Percentiles rank a stretch among this genome's conserved stretches.
These are phyloP conservation scores for Ophiostoma tasmaniense DNA, from an alignment of 2,329 filamentous ascomycete species.

Conservation along the genomic window DNA sequence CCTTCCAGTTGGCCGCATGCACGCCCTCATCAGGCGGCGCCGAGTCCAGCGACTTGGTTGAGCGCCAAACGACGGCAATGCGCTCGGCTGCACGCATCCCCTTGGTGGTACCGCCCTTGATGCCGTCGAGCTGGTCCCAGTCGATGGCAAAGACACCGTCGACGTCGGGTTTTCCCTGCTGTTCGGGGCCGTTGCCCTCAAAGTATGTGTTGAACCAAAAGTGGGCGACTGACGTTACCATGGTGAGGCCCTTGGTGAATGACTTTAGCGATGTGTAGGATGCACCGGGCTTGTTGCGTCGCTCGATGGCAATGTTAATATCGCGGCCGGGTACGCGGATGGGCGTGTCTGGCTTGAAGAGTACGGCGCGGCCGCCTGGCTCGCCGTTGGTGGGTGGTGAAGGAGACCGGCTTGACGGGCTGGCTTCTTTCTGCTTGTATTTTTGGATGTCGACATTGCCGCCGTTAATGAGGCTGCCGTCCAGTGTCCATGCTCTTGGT, in stretches of 20 bases:
- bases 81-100: slow-evolving; percentile 74
- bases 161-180: slow-evolving; percentile 51
- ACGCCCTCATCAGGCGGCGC: slow-evolving; percentile 2
- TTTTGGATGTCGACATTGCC: neutral
- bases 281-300: slow-evolving; percentile 61
- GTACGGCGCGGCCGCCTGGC: slow-evolving; percentile 42
- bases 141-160: slow-evolving; percentile 55
- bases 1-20: slow-evolving; percentile 66
- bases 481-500: neutral
- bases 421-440: neutral
- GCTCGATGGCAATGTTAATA: slow-evolving; percentile 82
- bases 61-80: slow-evolving; percentile 77
- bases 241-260: slow-evolving; percentile 58
- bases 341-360: slow-evolving; percentile 63
- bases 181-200: slow-evolving; percentile 69
- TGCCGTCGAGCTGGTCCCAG: slow-evolving; percentile 74
- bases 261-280: neutral
- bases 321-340: slow-evolving; percentile 73
- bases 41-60: slow-evolving; percentile 25
- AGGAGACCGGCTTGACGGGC: neutral
- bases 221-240: slow-evolving; percentile 88
- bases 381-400: neutral
- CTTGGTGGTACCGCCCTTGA: slow-evolving; percentile 80
- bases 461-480: slow-evolving; percentile 1
- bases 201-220: slow-evolving; percentile 97